These are phyloP conservation scores for Trichoderma orchidacearum DNA, from an alignment of 495 filamentous ascomycete genomes.

Conservation along the genomic window DNA sequence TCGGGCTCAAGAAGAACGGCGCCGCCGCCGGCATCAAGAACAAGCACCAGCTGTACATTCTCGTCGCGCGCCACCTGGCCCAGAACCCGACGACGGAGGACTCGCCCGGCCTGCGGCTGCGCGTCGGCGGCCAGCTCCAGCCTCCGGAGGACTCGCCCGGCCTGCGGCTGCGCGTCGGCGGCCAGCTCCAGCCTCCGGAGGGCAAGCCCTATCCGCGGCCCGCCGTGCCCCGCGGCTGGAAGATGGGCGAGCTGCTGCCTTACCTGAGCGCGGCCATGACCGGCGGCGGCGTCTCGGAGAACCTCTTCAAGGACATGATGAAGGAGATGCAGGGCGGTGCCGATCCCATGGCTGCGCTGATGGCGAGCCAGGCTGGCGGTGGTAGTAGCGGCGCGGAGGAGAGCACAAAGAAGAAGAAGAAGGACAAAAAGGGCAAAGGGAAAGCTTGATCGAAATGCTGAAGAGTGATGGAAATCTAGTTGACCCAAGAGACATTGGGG, in stretches of 20 bases:
- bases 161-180: slow-evolving; percentile 55
- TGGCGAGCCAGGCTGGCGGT: slow-evolving; percentile 18
- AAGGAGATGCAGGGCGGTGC: slow-evolving; percentile 65
- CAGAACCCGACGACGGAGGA: slow-evolving; percentile 59
- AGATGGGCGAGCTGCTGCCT: slow-evolving; percentile 70
- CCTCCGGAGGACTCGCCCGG: slow-evolving; percentile 44
- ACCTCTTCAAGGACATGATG: slow-evolving; percentile 97
- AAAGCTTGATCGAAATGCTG: slow-evolving; percentile 4
- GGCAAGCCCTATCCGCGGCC: slow-evolving; percentile 54
- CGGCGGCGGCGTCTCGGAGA: slow-evolving; percentile 89
- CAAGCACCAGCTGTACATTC: slow-evolving; percentile 77
- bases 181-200: slow-evolving; percentile 27
- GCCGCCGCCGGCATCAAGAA: slow-evolving; percentile 45
- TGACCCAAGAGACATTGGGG: background rate
- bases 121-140: slow-evolving; percentile 39
- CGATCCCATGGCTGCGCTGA: slow-evolving; percentile 33
- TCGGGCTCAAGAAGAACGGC: slow-evolving; percentile 33
- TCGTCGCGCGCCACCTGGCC: slow-evolving; percentile 60
- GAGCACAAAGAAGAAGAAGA: slow-evolving; percentile 23
- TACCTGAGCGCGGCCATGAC: slow-evolving; percentile 79
- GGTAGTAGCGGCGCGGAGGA: slow-evolving; percentile 10
- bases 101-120: slow-evolving; percentile 52
- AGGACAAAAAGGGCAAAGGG: slow-evolving; percentile 36
- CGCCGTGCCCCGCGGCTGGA: slow-evolving; percentile 81
- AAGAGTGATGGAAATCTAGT: background rate